A percentile compares a stretch with the other conserved stretches of the same genome.
Evolutionary conservation across 257 asterid genomes (phyloP).

Genomic region (Haberlea rhodopensis): DNA sequence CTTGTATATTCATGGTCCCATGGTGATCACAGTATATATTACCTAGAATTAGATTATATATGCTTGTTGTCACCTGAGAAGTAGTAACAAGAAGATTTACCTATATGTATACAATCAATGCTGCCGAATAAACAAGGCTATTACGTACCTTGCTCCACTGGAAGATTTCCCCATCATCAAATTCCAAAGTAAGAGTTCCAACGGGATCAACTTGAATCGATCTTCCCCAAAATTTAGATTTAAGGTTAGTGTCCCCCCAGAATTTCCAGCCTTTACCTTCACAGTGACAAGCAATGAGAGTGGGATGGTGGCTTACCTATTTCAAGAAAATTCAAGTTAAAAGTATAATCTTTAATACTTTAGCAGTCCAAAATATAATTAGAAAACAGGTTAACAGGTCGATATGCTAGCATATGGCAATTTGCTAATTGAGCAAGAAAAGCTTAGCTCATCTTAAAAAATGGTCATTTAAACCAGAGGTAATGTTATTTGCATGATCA

Average conservation of each 20-base stretch:
- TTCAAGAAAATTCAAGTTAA: slow-evolving; percentile 34
- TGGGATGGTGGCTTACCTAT: slow-evolving; percentile 99
- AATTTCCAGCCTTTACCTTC: slow-evolving; percentile 97
- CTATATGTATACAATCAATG: neutral
- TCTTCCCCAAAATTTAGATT: slow-evolving; percentile 95
- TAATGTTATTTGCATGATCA: slow-evolving; percentile 21
- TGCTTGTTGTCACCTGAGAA: slow-evolving; percentile 84
- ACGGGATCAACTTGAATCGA: slow-evolving; percentile 94
- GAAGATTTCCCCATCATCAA: slow-evolving; percentile 91
- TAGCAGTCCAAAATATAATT: neutral
- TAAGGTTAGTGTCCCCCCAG: slow-evolving; percentile 90
- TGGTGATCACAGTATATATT: slow-evolving; percentile 91
- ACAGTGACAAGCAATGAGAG: slow-evolving; percentile 94
- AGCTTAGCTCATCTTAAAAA: neutral
- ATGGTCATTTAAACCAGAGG: neutral
- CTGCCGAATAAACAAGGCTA: slow-evolving; percentile 7
- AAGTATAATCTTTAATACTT: slow-evolving; percentile 6
- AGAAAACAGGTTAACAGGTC: neutral
- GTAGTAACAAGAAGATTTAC: slow-evolving; percentile 11
- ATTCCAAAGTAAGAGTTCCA: slow-evolving; percentile 76
- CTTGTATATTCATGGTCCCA: slow-evolving; percentile 78
- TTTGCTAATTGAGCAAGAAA: neutral
- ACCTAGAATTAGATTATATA: slow-evolving; percentile 85
- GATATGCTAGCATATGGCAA: neutral
- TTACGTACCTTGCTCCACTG: slow-evolving; percentile 86